Evolutionary conservation across 108 stramenopile species (phyloP), one percentile per base, ranked within the genome.

Genomic region (Cyclostephanos tholiformis): DNA sequence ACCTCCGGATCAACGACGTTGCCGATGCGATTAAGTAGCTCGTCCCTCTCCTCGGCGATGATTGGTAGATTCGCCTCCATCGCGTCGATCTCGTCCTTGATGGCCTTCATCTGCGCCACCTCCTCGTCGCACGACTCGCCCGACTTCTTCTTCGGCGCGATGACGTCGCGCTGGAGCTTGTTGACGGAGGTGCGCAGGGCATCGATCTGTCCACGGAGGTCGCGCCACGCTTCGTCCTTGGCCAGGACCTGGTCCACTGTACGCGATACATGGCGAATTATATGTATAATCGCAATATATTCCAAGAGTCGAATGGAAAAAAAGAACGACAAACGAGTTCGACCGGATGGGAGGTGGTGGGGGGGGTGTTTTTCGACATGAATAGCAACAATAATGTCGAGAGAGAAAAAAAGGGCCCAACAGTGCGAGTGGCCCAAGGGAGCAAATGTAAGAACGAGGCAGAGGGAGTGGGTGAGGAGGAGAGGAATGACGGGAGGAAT

Each of bases 1-100:
- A 99, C 99, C 64, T 95, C 91, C 9, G 93, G 87, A 75, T 96
- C 97, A 41, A 99, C 98, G 51, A 97, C 81, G 88, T 99, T 99
- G 6, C 98, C 99, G 75, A 99, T 94, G 26, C 79, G 75, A 52
- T 84, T 86, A 51, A 99, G 71, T 17, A 99, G 84, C 29, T 69
- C 67, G 56, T 95, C 94, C 44, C 90, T 67, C 71, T 84, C 71
- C 9, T 62, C 84, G 44, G 77, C 93, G 41, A 89, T 53, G 0
- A 70, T 66, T 36, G 92, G 93, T 61, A 93, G 57, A 56, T 71
- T 35, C 23, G 65, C 79, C 71, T 97, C 93, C 72, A 77, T 82
- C 50, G 86, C 86, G 76, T 84, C 84, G 71, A 98, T 94, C n/a
- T 83, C 26, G 14, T 64, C 79, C 67, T 90, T 86, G n/a, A 94